Evolutionary conservation across 371 early-diverging fungal genomes (phyloP), one percentile per base, ranked within the genome.

Genomic region (Zopfochytrium polystomum): DNA sequence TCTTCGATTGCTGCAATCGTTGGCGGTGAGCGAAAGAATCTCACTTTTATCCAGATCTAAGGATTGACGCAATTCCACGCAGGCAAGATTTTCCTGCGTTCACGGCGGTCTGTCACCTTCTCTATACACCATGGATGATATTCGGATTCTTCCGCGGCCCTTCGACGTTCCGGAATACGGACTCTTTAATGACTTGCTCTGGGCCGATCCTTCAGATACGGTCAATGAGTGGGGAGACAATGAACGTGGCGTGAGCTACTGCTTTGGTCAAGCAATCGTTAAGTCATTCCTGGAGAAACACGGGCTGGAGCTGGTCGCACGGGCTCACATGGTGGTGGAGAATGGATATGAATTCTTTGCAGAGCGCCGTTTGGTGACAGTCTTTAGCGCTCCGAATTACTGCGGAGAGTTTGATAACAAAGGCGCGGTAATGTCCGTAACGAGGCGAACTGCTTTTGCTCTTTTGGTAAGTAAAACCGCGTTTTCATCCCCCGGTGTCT

Each of bases 261-360:
- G 73, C 56, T 99, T 98, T 80, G 96, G 99, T 15, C 83, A 87
- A 47, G 82, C 86, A 51, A 85, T 95, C 44, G 90, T 99, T 22
- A 81, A 86, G 62, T 87, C 89, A 52, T 98, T 98, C 73, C 73
- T 98, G 53, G 81, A 87, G 53, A 87, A 85, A 65, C 89, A 92
- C 68, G 94, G 93, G 48, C 53, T 77, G 5, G 73, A 72, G 43
- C 58, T 73, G 46, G 70, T 72, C 4, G 66, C 60, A 3, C 85
- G 99, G 53, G 99, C 98, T 1, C 99, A 99, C 73, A 93, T 93
- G 87, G 98, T 99, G 0, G 98, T 99, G 22, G 98, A 99, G 73
- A 97, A 96, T 53, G 98, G 99, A 11, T 99, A 99, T 71, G 96
- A 97, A 73, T 99, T 99, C 75, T 97, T 97, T 82, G 90, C 90